Base-by-base conservation (phyloP, 2,329 filamentous ascomycete species). In the Cordyceps cicadae region DNA sequence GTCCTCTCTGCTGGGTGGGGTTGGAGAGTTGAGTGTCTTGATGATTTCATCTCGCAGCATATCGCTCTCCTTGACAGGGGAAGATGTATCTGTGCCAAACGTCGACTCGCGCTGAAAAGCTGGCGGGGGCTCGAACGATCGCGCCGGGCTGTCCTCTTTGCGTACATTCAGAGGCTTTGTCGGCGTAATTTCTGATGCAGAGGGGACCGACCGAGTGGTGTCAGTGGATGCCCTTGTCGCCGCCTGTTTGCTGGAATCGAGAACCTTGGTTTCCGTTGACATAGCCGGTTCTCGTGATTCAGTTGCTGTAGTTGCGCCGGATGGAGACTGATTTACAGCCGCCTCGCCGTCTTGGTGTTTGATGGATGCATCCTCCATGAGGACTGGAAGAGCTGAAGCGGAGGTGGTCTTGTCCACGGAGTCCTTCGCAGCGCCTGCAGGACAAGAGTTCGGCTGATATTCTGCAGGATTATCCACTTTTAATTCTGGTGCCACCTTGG, bases 41-140 rank as follows among this genome's bases (percentile, higher is more conserved):
- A 90, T 84, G 59, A 92, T 92, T 66, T 92, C 89, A 62, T 90
- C 87, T 32, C 85, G 81, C 52, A 92, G 71, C 60, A 82, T 79
- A 65, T 92, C 89, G 67, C 83, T 91, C 67, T 91, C 88, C 65
- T 87, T 83, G 62, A 86, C 77, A 34, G 84, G 79, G 0, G 80
- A 79, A 8, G 79, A 78, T 11, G 78, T 77, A 11, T 74, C 68
- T 0, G 79, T 81, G 67, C 80, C 82, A 53, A 78, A 70, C 0
- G 78, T 80, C 7, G 74, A 69, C 29, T 75, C 72, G 3, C 78
- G 74, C 58, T 76, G 72, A 26, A 81, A 66, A 7, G 70, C 67
- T 21, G 69, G 68, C 21, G 71, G 67, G 15, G 71, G 69, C 32
- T 70, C 68, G 54, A 76, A 72, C 12, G 76, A 72, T 0, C 71